Evolutionary conservation across 352 stramenopile species (phyloP), one percentile per base, ranked within the genome.

Genomic region (Globisporangium okanoganense): DNA sequence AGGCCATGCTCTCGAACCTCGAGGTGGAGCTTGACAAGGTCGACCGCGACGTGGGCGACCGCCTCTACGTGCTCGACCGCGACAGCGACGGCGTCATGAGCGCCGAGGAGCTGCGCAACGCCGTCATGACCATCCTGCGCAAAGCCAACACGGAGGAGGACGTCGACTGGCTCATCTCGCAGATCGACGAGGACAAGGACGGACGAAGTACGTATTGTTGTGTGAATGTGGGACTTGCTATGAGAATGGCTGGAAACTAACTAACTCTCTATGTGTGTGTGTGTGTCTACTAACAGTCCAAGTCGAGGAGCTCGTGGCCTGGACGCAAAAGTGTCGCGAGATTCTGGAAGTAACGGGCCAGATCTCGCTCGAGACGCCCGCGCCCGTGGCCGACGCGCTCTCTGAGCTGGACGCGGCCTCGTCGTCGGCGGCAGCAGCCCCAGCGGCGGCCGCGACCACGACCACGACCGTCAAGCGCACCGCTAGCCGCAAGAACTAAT

Each of bases 41-140:
- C 31, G 92, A 99, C 69, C 80, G 88, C 61, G 93, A 97, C 65
- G 97, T 99, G 69, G 97, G 97, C 62, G 94, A 99, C 70, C 97
- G 97, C 52, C 87, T 99, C 53, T 97, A 99, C 67, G 85, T 99
- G 63, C 75, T 99, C 24, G 97, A 99, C 73, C 92, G 94, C 66
- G 97, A 99, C 80, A 92, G 84, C 51, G 97, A 99, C 78, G 97
- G 96, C 64, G 86, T 99, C 56, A 50, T 99, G 24, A 90, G 85
- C 29, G 83, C 82, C n/a, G 93, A 98, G 66, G 97, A 99, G 78
- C 82, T 99, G 59, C 91, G 92, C 51, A 81, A 98, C 65, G 94
- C 93, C 0, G 86, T 99, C 13, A 95, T 98, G 69, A 96, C 92
- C 44, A 96, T 99, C 52, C 67, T 99, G 61, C 94, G 95, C 67